phyloP scores from a whole-genome alignment of 164 flowering plant species.

The Akebia trifoliata region DNA sequence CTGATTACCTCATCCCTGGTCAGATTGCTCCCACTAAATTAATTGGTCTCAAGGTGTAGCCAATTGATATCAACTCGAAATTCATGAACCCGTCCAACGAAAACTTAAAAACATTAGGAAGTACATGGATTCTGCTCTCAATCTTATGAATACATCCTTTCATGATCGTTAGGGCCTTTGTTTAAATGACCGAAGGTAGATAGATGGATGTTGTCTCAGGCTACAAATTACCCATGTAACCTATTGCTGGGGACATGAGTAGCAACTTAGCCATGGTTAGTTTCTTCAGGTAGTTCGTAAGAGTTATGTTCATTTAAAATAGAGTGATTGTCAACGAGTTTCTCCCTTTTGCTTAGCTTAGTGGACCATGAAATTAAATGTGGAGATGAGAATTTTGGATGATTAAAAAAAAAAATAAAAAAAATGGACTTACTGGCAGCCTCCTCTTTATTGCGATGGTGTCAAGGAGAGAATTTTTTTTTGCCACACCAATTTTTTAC shows the following conservation, averaged over 20 bases:
- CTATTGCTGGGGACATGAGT: background rate
- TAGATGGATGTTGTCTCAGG: background rate
- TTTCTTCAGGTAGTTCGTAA: constrained; percentile 4
- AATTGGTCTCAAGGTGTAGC: constrained; percentile 92
- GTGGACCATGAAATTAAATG: too few relatives aligned
- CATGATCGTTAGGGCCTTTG: constrained; percentile 36
- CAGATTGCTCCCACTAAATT: constrained; percentile 54
- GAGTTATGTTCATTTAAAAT: too few relatives aligned
- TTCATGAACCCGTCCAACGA: constrained; percentile 78
- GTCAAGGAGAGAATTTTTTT: too few relatives aligned
- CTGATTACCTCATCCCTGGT: constrained; percentile 83
- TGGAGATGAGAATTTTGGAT: too few relatives aligned
- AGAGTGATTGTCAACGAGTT: too few relatives aligned
- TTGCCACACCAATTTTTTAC: too few relatives aligned
- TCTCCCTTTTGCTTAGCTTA: too few relatives aligned
- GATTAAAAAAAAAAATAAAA: too few relatives aligned
- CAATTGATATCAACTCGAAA: constrained; percentile 63
- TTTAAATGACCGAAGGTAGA: background rate
- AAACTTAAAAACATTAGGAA: constrained; percentile 65
- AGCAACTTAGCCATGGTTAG: background rate
- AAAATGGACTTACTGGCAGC: too few relatives aligned
- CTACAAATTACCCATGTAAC: background rate
- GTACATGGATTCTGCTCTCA: constrained; percentile 67
- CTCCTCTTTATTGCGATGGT: too few relatives aligned
- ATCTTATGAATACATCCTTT: constrained; percentile 66